A percentile compares a stretch with the other conserved stretches of the same genome.
Evolutionary conservation across 257 asterid species (phyloP).

Genomic region (Capsicum chinense): DNA sequence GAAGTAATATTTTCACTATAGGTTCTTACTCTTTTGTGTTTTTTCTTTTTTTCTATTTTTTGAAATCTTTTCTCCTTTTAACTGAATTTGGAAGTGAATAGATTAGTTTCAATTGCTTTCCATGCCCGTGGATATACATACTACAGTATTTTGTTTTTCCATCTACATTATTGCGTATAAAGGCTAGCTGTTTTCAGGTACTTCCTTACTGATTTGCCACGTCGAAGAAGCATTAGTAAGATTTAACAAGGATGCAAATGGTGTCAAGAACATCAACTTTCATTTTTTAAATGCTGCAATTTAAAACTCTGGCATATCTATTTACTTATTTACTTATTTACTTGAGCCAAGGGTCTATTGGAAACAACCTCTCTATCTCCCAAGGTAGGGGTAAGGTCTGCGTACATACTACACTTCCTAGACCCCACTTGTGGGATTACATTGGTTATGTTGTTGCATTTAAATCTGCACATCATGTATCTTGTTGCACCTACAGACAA

Average conservation of each 20-base stretch:
- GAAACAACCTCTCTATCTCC: too few relatives aligned
- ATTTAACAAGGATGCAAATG: constrained; percentile 21
- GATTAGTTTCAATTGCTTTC: constrained; percentile 17
- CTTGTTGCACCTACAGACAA: neutral
- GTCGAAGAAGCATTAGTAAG: neutral
- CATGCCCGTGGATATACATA: neutral
- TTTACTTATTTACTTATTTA: neutral
- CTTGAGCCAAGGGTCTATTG: too few relatives aligned
- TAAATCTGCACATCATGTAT: constrained; percentile 21
- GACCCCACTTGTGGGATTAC: too few relatives aligned
- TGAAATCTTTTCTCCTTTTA: constrained; percentile 17
- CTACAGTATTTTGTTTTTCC: neutral
- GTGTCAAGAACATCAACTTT: constrained; percentile 23
- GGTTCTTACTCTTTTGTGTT: neutral
- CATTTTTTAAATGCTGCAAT: constrained; percentile 13
- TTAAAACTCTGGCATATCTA: neutral
- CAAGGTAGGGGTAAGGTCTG: too few relatives aligned
- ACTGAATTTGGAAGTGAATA: neutral
- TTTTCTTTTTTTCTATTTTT: neutral
- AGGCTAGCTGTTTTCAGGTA: neutral
- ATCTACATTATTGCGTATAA: neutral
- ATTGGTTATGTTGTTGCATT: too few relatives aligned
- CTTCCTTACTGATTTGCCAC: neutral
- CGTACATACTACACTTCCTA: too few relatives aligned
- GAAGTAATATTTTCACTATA: neutral